These are phyloP conservation scores for Sclerotinia borealis DNA, from an alignment of 2,329 filamentous ascomycete species.

Conservation along the genomic window DNA sequence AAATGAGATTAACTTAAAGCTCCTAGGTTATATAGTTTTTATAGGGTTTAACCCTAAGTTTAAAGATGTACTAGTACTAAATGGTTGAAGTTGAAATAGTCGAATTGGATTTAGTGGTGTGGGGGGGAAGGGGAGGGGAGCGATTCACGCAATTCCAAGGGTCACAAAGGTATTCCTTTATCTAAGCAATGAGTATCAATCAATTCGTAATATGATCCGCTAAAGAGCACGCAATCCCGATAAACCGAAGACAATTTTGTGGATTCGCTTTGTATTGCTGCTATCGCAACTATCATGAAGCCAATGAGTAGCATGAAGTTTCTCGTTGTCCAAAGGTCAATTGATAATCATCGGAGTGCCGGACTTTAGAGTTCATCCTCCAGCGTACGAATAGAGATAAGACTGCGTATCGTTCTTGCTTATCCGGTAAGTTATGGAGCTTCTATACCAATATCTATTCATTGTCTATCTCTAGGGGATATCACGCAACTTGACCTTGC, in stretches of 20 bases:
- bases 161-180: too few species aligned
- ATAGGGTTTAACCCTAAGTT: too few species aligned
- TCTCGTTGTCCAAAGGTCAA: neutral
- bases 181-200: too few species aligned
- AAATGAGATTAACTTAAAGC: too few species aligned
- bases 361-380: neutral
- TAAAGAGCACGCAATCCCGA: neutral
- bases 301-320: neutral
- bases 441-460: neutral
- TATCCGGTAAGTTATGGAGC: neutral
- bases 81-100: too few species aligned
- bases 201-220: neutral
- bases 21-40: too few species aligned
- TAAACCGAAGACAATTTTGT: neutral
- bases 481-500: neutral
- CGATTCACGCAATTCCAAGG: too few species aligned
- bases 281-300: too few species aligned
- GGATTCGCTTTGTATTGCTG: too few species aligned
- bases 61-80: too few species aligned
- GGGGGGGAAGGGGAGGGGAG: too few species aligned
- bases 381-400: neutral
- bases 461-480: neutral
- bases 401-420: neutral
- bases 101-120: too few species aligned
- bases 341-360: neutral